Percentiles rank a stretch among this genome's conserved stretches.
Conservation (phyloP, 495 filamentous ascomycete species). For the Penicillium cosmopolitanum region DNA sequence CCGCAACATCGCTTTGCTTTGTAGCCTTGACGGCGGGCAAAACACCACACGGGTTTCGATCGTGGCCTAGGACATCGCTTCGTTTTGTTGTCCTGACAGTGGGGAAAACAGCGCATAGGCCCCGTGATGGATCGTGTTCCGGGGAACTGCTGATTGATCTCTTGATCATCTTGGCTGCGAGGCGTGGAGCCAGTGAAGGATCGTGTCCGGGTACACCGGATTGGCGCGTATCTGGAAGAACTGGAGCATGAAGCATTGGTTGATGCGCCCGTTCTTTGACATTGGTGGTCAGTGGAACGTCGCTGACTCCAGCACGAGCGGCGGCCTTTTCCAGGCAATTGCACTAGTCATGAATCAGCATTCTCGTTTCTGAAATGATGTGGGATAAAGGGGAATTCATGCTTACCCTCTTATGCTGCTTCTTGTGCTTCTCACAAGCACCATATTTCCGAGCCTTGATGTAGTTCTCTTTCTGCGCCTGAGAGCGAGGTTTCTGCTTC, state of each 20-base stretch:
- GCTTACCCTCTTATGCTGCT: constrained; percentile 52
- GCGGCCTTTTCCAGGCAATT: constrained; percentile 50
- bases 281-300: constrained; percentile 20
- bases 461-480: constrained; percentile 52
- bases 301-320: constrained; percentile 25
- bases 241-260: constrained; percentile 3
- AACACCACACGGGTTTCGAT: neutral
- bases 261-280: constrained; percentile 18
- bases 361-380: neutral
- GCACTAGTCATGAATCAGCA: constrained; percentile 40
- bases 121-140: constrained; percentile 13
- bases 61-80: neutral
- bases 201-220: constrained; percentile 21
- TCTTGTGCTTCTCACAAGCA: constrained; percentile 52
- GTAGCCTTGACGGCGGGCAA: neutral
- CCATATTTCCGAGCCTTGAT: constrained; percentile 52
- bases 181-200: constrained; percentile 8
- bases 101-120: constrained; percentile 7
- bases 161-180: constrained; percentile 13
- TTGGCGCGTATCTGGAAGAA: constrained; percentile 16
- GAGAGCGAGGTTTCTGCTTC: constrained; percentile 51
- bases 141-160: constrained; percentile 10
- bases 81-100: constrained; percentile 2
- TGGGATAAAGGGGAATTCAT: neutral
- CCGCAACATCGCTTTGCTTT: neutral